These are phyloP conservation scores for Penicillium brevicompactum DNA, from an alignment of 2,329 filamentous ascomycete species.

Conservation along the genomic window DNA sequence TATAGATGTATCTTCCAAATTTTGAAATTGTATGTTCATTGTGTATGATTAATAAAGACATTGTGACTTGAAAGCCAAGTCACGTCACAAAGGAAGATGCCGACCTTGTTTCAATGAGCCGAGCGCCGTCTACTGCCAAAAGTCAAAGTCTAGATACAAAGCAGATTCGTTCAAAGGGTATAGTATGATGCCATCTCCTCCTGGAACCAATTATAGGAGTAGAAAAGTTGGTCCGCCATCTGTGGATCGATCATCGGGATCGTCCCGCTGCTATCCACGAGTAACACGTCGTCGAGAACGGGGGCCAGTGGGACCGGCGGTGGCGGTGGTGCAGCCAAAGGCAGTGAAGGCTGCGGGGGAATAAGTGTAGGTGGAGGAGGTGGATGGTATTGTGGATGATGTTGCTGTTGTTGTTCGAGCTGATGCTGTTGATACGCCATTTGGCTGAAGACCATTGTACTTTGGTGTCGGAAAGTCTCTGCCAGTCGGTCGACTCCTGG, in stretches of 20 bases:
- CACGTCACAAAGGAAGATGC: not conserved
- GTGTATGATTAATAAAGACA: not conserved
- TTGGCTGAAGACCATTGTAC: conserved; percentile 41
- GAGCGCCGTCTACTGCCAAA: conserved; percentile 7
- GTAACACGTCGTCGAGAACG: conserved; percentile 37
- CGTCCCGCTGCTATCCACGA: conserved; percentile 33
- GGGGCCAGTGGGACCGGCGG: conserved; percentile 34
- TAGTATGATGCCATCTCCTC: conserved; percentile 44
- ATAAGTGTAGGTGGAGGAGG: conserved; percentile 14
- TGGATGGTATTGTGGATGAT: conserved; percentile 19
- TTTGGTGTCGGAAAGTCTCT: conserved; percentile 42
- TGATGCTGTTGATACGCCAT: conserved; percentile 39
- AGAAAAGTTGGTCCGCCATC: conserved; percentile 40
- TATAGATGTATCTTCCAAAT: not conserved
- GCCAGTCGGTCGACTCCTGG: conserved; percentile 40
- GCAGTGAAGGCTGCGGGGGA: conserved; percentile 19
- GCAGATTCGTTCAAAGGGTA: conserved; percentile 33
- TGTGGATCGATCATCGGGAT: conserved; percentile 38
- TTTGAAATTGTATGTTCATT: not conserved
- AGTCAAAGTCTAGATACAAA: conserved; percentile 2
- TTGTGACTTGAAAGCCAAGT: not conserved
- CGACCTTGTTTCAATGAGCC: not conserved
- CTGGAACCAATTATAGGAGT: conserved; percentile 44
- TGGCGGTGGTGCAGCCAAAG: conserved; percentile 22
- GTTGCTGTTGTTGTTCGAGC: conserved; percentile 22